These are phyloP conservation scores for Botrytis paeoniae DNA, from an alignment of 2,329 filamentous ascomycete genomes.

Conservation along the genomic window DNA sequence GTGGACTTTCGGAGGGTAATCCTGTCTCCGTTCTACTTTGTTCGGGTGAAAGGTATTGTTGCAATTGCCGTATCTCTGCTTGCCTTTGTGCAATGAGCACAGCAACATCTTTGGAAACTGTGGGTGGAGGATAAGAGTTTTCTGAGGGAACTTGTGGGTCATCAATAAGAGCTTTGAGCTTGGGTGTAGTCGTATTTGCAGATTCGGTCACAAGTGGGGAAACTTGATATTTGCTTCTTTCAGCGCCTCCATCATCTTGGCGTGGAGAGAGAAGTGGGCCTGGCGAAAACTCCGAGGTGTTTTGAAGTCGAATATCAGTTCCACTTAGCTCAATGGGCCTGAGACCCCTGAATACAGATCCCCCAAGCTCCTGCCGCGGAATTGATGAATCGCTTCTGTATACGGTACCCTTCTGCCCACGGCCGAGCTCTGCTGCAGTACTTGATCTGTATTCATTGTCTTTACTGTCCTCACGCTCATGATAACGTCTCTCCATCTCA, in stretches of 20 bases:
- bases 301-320: not conserved
- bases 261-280: not conserved
- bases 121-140: not conserved
- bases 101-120: not conserved
- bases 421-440: not conserved
- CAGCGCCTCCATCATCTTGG: not conserved
- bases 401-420: not conserved
- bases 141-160: not conserved
- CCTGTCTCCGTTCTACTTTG: not conserved
- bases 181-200: not conserved
- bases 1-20: not conserved
- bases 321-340: not conserved
- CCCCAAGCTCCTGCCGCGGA: conserved; percentile 4
- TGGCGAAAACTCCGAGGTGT: not conserved
- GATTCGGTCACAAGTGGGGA: not conserved
- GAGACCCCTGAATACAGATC: not conserved
- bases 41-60: not conserved
- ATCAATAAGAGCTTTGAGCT: not conserved
- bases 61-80: conserved; percentile 4
- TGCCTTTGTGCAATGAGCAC: not conserved
- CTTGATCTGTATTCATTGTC: not conserved
- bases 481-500: conserved; percentile 11
- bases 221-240: not conserved
- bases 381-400: not conserved
- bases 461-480: not conserved